phyloP scores from a whole-genome alignment of 495 filamentous ascomycete species.

The Achaetomiella virescens region DNA sequence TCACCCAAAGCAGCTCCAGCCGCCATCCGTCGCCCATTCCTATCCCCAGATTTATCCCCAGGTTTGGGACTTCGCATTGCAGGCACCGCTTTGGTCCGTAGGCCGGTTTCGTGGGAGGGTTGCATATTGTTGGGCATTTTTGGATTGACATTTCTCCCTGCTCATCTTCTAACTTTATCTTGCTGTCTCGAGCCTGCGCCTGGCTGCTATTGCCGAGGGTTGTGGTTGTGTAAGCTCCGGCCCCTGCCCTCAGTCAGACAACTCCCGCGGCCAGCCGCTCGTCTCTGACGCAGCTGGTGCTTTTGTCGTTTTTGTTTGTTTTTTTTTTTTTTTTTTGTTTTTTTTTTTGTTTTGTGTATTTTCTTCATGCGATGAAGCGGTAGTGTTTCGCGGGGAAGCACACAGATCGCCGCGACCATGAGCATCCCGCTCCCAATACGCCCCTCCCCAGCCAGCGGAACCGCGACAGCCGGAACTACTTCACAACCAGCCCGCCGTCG shows the following conservation, averaged over 20 bases:
- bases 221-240: not conserved
- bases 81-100: not conserved
- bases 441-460: conserved; percentile 42
- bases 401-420: conserved; percentile 24
- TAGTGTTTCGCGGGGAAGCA: not conserved
- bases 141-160: not conserved
- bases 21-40: not conserved
- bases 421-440: conserved; percentile 47
- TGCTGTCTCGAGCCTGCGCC: not conserved
- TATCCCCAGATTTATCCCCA: too few relatives aligned
- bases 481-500: conserved; percentile 41
- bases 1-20: not conserved
- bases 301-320: not conserved
- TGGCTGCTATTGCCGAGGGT: not conserved
- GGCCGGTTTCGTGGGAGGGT: not conserved
- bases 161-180: not conserved
- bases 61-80: not conserved
- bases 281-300: not conserved
- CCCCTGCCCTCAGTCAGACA: not conserved
- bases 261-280: not conserved
- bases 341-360: not conserved
- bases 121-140: too few relatives aligned
- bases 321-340: not conserved
- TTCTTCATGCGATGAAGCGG: conserved; percentile 5
- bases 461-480: conserved; percentile 50